A percentile compares a stretch with the other conserved stretches of the same genome.
These are phyloP conservation scores for Rhododendron kiyosumense DNA, from an alignment of 148 eudicot species.

Conservation along the genomic window DNA sequence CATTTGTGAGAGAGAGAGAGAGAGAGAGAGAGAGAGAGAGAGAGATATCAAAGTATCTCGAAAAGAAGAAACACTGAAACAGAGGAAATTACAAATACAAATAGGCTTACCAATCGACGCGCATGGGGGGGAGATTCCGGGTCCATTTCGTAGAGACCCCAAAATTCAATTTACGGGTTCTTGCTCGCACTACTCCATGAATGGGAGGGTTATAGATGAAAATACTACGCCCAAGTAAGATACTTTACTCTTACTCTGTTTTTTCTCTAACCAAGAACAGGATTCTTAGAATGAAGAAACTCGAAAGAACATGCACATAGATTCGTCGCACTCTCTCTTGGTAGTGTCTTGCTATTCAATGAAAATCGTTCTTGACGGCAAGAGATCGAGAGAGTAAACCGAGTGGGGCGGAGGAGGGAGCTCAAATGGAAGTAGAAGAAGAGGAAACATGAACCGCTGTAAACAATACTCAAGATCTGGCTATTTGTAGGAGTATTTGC, in stretches of 20 bases:
- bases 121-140: not conserved
- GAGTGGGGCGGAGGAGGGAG: not conserved
- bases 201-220: not conserved
- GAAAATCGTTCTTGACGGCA: not conserved
- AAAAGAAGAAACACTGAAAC: not conserved
- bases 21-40: too few relatives aligned
- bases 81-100: not conserved
- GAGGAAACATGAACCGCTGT: not conserved
- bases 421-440: not conserved
- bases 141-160: not conserved
- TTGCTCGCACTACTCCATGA: not conserved
- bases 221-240: not conserved
- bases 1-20: too few relatives aligned
- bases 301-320: not conserved
- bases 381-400: not conserved
- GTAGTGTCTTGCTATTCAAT: not conserved
- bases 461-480: too few relatives aligned
- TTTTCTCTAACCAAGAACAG: not conserved
- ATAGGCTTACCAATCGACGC: slow-evolving; percentile 11
- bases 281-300: not conserved
- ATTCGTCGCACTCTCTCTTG: not conserved
- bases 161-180: not conserved
- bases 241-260: not conserved
- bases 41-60: too few relatives aligned
- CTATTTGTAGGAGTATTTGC: not conserved